Percentiles rank a stretch among this genome's conserved stretches.
Evolutionary conservation across 768 basidiomycete species (phyloP).

Genomic region (Lactarius hatsudake): DNA sequence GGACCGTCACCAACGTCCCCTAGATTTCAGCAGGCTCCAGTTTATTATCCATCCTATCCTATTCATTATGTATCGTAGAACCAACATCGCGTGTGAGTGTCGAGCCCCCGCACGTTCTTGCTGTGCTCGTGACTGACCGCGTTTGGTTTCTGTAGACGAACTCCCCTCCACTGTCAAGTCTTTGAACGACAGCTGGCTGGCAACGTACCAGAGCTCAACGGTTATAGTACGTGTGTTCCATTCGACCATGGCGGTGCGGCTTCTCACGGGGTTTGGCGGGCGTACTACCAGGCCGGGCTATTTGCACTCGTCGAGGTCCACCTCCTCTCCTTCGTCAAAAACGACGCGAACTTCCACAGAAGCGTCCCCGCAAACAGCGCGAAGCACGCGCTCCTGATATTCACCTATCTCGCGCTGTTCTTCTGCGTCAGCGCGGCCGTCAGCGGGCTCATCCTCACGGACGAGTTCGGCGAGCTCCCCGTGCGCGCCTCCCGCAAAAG

Average conservation of each 20-base stretch:
- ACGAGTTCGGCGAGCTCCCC: conserved; percentile 24
- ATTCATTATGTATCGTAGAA: conserved; percentile 14
- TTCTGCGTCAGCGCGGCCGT: conserved; percentile 23
- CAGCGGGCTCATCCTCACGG: conserved; percentile 25
- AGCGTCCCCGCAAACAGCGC: neutral
- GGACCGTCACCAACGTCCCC: neutral
- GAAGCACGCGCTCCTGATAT: conserved; percentile 19
- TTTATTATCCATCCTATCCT: neutral
- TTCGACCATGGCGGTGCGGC: neutral
- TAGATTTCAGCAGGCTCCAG: neutral
- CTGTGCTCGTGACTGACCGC: neutral
- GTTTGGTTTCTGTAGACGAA: conserved; percentile 16
- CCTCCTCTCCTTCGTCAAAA: conserved; percentile 22
- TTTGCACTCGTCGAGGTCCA: conserved; percentile 21
- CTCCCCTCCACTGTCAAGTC: conserved; percentile 26
- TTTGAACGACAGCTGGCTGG: conserved; percentile 24
- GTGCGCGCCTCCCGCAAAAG: conserved; percentile 24
- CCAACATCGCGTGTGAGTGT: conserved; percentile 25
- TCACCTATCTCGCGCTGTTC: conserved; percentile 26
- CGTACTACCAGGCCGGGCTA: conserved; percentile 14
- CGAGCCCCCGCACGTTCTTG: neutral
- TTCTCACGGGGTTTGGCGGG: neutral
- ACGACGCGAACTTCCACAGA: neutral
- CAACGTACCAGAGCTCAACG: conserved; percentile 24
- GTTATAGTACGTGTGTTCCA: conserved; percentile 12